A percentile compares a stretch with the other conserved stretches of the same genome.
These are phyloP conservation scores for Acanthamoeba culbertsoni DNA, from an alignment of 208 protist genomes.

Conservation along the genomic window DNA sequence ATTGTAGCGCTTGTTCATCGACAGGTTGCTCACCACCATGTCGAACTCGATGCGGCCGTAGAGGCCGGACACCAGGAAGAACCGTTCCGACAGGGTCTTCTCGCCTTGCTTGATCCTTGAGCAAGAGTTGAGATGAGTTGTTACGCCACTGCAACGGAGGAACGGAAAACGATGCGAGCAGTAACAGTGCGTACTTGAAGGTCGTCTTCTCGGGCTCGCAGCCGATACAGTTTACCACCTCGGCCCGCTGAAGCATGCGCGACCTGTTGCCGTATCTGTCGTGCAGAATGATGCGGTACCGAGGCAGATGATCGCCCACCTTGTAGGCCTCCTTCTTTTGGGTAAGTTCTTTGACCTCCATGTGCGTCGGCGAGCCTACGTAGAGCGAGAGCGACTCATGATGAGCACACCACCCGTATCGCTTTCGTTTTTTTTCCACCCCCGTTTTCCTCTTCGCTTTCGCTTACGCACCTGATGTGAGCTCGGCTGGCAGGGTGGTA, in stretches of 20 bases:
- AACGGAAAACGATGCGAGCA: not conserved
- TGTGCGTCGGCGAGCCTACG: not conserved
- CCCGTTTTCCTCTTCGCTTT: too few species aligned
- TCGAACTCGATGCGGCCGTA: not conserved
- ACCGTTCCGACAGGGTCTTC: not conserved
- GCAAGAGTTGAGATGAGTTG: not conserved
- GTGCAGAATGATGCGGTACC: not conserved
- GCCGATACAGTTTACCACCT: not conserved
- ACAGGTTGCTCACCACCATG: not conserved
- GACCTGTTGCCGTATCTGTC: not conserved
- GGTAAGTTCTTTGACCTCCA: not conserved
- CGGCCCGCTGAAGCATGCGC: not conserved
- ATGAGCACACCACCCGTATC: not conserved
- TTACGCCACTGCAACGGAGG: too few species aligned
- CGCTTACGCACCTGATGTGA: not conserved
- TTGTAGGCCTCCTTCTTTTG: not conserved
- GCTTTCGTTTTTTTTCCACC: not conserved
- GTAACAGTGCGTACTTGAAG: not conserved
- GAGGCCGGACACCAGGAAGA: not conserved
- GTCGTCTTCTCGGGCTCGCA: not conserved
- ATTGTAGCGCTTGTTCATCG: not conserved
- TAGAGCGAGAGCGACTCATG: not conserved
- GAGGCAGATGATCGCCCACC: not conserved
- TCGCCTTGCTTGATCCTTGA: not conserved
- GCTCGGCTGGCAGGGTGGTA: not conserved